Evolutionary conservation across 1,284 basidiomycete species (phyloP), one percentile per base, ranked within the genome.

Genomic region (Hemileia vastatrix): DNA sequence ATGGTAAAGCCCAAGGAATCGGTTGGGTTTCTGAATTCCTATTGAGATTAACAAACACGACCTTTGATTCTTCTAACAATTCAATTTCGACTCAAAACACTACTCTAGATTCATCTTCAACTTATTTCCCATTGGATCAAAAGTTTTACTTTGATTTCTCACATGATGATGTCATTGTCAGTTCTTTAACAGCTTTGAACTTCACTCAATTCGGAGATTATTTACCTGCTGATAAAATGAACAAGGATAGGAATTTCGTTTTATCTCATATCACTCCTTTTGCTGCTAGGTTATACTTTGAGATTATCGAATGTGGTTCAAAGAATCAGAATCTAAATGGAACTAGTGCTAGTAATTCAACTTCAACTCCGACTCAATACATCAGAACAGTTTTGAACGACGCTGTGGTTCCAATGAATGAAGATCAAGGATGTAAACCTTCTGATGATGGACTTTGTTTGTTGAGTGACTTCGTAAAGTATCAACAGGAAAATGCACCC

Each of bases 321-420:
- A 54, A 50, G 13, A 57, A 57, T 15, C 54, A 57, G 49, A 63
- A 27, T 27, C 27, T 27, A 27, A 27, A 27, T 27, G 27, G 27
- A 27, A 27, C 27, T 27, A 27, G 27, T 27, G 27, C 27, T 27
- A 27, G 27, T 27, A 27, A 27, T 27, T 27, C 27, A 27, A 27
- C 77, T 6, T 80, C 81, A 1, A 64, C 76, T 4, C 78, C 81
- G 1, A 81, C 80, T 27, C 78, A 74, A 0, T 87, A 89, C 69
- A 84, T 91, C 66, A 84, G 88, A 4, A 79, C 87, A 58, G 82
- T 88, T 71, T 82, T 90, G 75, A 94, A 94, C 77, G 92, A 95
- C 72, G 91, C 87, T 2, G 87, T 92, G 1, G 81, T 84, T 1
- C 90, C 92, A 1, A 80, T 94, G 44, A 85, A 85, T 1, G 83